A percentile compares a stretch with the other conserved stretches of the same genome.
These are phyloP conservation scores for Zygotorulaspora mrakii DNA, from an alignment of 1,139 yeast species.

Conservation along the genomic window DNA sequence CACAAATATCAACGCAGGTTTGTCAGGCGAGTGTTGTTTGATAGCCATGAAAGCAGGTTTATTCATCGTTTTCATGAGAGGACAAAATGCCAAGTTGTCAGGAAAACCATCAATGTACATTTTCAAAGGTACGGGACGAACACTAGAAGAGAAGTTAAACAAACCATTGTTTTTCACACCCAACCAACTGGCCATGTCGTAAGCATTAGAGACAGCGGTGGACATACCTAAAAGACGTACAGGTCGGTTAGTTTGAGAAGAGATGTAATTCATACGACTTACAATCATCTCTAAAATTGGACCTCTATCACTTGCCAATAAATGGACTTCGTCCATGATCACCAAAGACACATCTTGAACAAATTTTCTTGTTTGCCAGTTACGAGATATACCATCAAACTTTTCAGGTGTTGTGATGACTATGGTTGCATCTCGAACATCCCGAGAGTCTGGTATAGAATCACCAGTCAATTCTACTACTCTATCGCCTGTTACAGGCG, in stretches of 20 bases:
- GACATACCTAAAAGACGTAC: conserved; percentile 89
- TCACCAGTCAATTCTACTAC: conserved; percentile 97
- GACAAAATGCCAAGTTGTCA: conserved; percentile 89
- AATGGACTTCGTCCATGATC: conserved; percentile 96
- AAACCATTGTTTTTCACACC: conserved; percentile 79
- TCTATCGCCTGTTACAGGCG: conserved; percentile 56
- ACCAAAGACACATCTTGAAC: conserved; percentile 88
- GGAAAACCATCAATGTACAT: conserved; percentile 98
- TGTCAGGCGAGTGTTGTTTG: conserved; percentile 87
- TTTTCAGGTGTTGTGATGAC: conserved; percentile 97
- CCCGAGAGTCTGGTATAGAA: conserved; percentile 83
- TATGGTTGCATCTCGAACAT: conserved; percentile 84
- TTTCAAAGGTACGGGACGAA: conserved; percentile 94
- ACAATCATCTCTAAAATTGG: conserved; percentile 98
- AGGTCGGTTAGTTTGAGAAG: conserved; percentile 69
- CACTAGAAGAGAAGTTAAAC: conserved; percentile 91
- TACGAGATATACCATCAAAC: conserved; percentile 97
- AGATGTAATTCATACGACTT: conserved; percentile 91
- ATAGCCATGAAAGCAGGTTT: conserved; percentile 97
- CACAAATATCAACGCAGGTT: conserved; percentile 91
- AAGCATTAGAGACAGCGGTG: conserved; percentile 96
- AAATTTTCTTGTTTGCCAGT: conserved; percentile 93
- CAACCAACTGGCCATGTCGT: conserved; percentile 97
- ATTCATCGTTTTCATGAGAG: conserved; percentile 96
- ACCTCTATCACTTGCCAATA: conserved; percentile 96